Evolutionary conservation across 805 yeast genomes (phyloP).

Genomic region (Saturnispora ahearnii): DNA sequence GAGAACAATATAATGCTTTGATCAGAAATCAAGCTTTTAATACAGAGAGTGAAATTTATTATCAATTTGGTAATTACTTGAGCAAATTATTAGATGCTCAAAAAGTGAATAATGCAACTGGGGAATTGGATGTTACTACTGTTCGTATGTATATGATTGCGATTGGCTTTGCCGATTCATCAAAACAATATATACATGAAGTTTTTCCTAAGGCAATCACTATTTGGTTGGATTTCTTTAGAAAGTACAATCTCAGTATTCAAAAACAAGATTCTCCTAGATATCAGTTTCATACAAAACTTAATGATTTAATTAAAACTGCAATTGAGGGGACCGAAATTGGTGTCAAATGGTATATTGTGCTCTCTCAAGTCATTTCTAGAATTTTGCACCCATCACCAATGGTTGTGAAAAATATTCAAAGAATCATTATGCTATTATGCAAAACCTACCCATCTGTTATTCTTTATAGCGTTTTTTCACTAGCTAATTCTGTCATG

Average conservation of each 20-base stretch:
- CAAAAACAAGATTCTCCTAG: background rate
- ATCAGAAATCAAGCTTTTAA: constrained; percentile 36
- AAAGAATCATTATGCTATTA: constrained; percentile 48
- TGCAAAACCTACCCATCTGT: constrained; percentile 66
- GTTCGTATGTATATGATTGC: constrained; percentile 51
- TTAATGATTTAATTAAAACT: constrained; percentile 15
- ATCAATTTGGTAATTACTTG: constrained; percentile 69
- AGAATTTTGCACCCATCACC: constrained; percentile 59
- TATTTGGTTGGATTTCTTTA: constrained; percentile 77
- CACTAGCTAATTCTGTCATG: constrained; percentile 55
- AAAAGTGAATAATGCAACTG: constrained; percentile 29
- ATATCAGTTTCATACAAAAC: constrained; percentile 4
- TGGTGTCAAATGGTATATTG: constrained; percentile 63
- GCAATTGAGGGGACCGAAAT: constrained; percentile 18
- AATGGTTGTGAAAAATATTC: constrained; percentile 46
- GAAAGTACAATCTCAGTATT: constrained; percentile 18
- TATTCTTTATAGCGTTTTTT: constrained; percentile 75
- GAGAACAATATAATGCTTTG: constrained; percentile 57
- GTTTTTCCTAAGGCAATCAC: constrained; percentile 85
- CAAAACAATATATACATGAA: constrained; percentile 42
- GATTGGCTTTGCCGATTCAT: constrained; percentile 43
- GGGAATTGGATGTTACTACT: constrained; percentile 46
- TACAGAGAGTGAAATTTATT: constrained; percentile 59
- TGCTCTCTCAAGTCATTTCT: constrained; percentile 77
- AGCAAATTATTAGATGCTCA: constrained; percentile 70